Conservation (phyloP, 805 yeast genomes). For the Kazachstania africana region DNA sequence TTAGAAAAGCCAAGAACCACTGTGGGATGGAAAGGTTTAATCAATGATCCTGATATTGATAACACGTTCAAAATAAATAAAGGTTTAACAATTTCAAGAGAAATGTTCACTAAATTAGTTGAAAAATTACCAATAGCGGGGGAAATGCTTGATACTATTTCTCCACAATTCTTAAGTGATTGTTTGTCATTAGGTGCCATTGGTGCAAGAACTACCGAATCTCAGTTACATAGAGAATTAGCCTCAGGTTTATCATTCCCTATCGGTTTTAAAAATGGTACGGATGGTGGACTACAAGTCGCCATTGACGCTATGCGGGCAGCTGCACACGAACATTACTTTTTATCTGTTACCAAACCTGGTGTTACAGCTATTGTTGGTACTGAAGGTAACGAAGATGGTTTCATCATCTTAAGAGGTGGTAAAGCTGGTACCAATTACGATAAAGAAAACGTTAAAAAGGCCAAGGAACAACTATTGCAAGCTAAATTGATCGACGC, state of each 20-base stretch:
- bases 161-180: conserved; percentile 91
- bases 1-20: conserved; percentile 97
- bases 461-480: conserved; percentile 49
- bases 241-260: conserved; percentile 97
- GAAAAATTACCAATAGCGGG: conserved; percentile 85
- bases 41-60: conserved; percentile 94
- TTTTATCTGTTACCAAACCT: conserved; percentile 88
- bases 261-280: conserved; percentile 95
- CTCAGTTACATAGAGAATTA: conserved; percentile 92
- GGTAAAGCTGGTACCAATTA: conserved; percentile 89
- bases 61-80: conserved; percentile 88
- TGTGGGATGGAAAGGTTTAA: conserved; percentile 98
- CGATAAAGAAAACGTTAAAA: conserved; percentile 61
- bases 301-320: conserved; percentile 92
- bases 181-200: conserved; percentile 93
- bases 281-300: conserved; percentile 90
- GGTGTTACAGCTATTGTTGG: conserved; percentile 95
- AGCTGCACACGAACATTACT: conserved; percentile 87
- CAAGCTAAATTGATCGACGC: conserved; percentile 38
- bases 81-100: conserved; percentile 82
- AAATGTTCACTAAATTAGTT: conserved; percentile 74
- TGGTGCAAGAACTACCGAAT: conserved; percentile 98
- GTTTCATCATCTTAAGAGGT: conserved; percentile 89
- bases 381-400: conserved; percentile 84
- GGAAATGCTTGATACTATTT: conserved; percentile 95